phyloP scores from a whole-genome alignment of 2,329 filamentous ascomycete species.

The Verticillium klebahnii region DNA sequence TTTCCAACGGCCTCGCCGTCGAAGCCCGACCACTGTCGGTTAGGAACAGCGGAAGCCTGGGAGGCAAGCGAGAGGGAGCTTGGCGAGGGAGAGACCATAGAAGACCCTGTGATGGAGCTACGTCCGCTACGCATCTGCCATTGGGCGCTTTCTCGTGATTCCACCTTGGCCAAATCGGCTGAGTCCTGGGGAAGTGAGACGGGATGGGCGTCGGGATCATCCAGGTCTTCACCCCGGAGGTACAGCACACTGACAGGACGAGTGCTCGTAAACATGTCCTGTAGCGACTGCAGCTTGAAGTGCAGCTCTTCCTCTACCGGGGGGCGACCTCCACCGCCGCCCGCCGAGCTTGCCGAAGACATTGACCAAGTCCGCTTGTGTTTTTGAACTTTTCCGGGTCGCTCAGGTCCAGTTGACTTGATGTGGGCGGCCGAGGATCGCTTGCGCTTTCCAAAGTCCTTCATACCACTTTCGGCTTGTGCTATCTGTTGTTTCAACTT shows the following conservation, averaged over 20 bases:
- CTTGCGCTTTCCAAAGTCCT: slow-evolving; percentile 64
- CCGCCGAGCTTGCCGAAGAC: slow-evolving; percentile 68
- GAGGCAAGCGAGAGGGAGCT: slow-evolving; percentile 61
- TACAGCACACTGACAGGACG: slow-evolving; percentile 74
- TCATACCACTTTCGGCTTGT: slow-evolving; percentile 66
- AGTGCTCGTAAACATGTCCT: slow-evolving; percentile 87
- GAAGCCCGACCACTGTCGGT: slow-evolving; percentile 52
- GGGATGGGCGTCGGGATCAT: slow-evolving; percentile 76
- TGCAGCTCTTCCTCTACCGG: slow-evolving; percentile 71
- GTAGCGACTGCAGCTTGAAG: slow-evolving; percentile 69
- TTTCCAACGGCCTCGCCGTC: slow-evolving; percentile 49
- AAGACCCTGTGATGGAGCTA: slow-evolving; percentile 56
- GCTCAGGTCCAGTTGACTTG: slow-evolving; percentile 43
- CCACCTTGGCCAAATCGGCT: slow-evolving; percentile 52
- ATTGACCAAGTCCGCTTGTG: slow-evolving; percentile 96
- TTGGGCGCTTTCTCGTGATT: slow-evolving; percentile 40
- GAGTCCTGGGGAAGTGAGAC: slow-evolving; percentile 68
- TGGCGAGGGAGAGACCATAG: slow-evolving; percentile 61
- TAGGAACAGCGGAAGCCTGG: slow-evolving; percentile 36
- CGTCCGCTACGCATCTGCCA: slow-evolving; percentile 50
- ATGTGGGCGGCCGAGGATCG: slow-evolving; percentile 38
- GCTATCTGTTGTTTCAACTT: slow-evolving; percentile 92
- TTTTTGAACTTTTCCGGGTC: slow-evolving; percentile 79
- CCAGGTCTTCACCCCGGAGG: slow-evolving; percentile 68
- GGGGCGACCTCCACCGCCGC: slow-evolving; percentile 36